phyloP scores from a whole-genome alignment of 1,284 basidiomycete species.

The Ustilago crameri region DNA sequence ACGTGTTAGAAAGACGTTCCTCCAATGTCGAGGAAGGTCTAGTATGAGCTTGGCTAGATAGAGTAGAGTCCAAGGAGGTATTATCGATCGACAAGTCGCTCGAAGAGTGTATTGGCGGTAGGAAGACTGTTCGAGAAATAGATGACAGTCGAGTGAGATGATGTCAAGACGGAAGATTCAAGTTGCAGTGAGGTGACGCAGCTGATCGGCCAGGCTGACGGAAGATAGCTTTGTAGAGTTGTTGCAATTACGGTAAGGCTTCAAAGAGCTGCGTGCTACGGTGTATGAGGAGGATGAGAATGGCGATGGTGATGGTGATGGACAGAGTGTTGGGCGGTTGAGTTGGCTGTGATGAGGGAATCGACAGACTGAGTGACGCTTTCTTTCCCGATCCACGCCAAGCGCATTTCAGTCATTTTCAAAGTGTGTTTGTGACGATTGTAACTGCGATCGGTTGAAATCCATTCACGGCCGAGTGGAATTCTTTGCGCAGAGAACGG shows the following conservation, averaged over 20 bases:
- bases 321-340: slow-evolving; percentile 1
- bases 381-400: slow-evolving; percentile 2
- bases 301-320: slow-evolving; percentile 12
- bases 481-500: not conserved
- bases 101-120: not conserved
- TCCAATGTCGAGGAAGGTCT: not conserved
- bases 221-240: slow-evolving; percentile 1
- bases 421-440: too few relatives aligned
- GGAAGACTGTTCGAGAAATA: slow-evolving; percentile 1
- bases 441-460: not conserved
- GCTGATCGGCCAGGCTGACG: not conserved
- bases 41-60: not conserved
- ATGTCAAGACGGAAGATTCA: not conserved
- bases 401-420: not conserved
- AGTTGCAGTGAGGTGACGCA: not conserved
- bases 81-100: not conserved
- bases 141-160: not conserved
- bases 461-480: slow-evolving; percentile 7
- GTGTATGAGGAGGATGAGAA: not conserved
- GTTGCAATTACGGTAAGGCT: not conserved
- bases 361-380: slow-evolving; percentile 10
- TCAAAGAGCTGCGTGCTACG: slow-evolving; percentile 6
- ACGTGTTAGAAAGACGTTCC: not conserved
- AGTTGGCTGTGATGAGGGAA: slow-evolving; percentile 8
- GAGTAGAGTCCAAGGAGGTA: too few relatives aligned